Base-by-base conservation (phyloP, 2,329 filamentous ascomycete species). In the Neonectria hederae region DNA sequence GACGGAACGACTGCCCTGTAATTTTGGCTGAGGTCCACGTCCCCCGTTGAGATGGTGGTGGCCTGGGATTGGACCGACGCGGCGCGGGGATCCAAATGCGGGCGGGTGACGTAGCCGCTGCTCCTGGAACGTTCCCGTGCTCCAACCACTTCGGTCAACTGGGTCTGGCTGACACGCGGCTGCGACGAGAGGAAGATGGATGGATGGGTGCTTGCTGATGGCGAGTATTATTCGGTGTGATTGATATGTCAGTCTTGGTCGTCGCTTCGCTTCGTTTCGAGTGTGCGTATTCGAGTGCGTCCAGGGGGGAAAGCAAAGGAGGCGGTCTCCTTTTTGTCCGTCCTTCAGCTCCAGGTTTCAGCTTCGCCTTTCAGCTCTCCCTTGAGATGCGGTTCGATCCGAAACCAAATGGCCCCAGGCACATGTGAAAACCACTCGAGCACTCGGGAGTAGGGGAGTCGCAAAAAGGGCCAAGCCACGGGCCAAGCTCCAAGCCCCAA, bases 401-500 rank as follows among this genome's bases (percentile, higher is more conserved):
- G 11, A 51, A 51, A 32, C 26, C 26, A 11, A 30, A n/a, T 13
- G 26, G 28, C 6, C 28, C 28, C 19, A 19, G 11, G n/a, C 48
- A 51, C 26, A 32, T 32, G 48, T 21, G 11, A 51, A 51, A 32
- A 19, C 9, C 38, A 28, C 13, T 46, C 43, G 26, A 49, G 10
- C 24, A 5, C 46, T 57, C 38, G 21, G 32, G 32, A 7, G 17
- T 11, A 11, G 26, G 22, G 32, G 45, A 22, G 24, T 52, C 56
- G 49, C 45, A 45, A 43, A 32, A 43, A 32, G 28, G 32, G 55
- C 61, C 49, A 64, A 72, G 65, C 69, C 67, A 69, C 65, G 54
- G 62, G 68, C 69, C 73, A 73, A 71, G 67, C 63, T 60, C 48
- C 54, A 30, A 63, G 63, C 52, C 54, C 35, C 43, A 32, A 54